These are phyloP conservation scores for Euphrasia confusa DNA, from an alignment of 257 asterid genomes.

Conservation along the genomic window DNA sequence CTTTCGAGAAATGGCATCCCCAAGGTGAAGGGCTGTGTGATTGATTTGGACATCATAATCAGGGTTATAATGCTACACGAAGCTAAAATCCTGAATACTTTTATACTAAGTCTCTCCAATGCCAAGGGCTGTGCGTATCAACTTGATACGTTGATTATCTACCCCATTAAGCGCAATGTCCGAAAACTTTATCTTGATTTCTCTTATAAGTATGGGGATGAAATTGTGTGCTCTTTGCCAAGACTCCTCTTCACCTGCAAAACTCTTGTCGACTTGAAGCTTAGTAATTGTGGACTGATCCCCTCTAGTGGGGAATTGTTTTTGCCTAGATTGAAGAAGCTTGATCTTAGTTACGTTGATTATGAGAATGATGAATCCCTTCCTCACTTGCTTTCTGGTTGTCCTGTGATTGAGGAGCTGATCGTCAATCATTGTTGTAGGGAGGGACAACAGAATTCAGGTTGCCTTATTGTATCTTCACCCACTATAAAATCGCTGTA, in stretches of 20 bases:
- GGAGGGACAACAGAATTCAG: too few relatives aligned
- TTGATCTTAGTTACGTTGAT: too few relatives aligned
- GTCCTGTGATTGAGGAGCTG: constrained; percentile 9
- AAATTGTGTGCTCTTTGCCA: too few relatives aligned
- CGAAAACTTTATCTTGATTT: background rate
- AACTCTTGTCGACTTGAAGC: constrained; percentile 1
- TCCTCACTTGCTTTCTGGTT: background rate
- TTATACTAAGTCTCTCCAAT: background rate
- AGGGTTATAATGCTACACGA: background rate
- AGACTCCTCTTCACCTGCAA: background rate
- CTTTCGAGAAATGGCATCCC: background rate
- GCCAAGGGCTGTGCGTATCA: background rate
- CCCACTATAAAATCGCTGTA: background rate
- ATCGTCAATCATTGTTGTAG: too few relatives aligned
- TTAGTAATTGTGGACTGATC: too few relatives aligned
- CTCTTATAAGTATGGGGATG: too few relatives aligned
- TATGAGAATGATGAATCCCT: too few relatives aligned
- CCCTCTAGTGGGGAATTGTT: too few relatives aligned
- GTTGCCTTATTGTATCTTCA: background rate
- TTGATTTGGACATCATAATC: background rate
- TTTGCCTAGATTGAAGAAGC: too few relatives aligned
- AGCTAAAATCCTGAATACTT: background rate
- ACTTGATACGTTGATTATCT: background rate
- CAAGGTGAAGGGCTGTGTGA: too few relatives aligned
- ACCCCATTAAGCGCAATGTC: background rate